These are phyloP conservation scores for Fraxinus angustifolia DNA, from an alignment of 305 asterid genomes.

Conservation along the genomic window DNA sequence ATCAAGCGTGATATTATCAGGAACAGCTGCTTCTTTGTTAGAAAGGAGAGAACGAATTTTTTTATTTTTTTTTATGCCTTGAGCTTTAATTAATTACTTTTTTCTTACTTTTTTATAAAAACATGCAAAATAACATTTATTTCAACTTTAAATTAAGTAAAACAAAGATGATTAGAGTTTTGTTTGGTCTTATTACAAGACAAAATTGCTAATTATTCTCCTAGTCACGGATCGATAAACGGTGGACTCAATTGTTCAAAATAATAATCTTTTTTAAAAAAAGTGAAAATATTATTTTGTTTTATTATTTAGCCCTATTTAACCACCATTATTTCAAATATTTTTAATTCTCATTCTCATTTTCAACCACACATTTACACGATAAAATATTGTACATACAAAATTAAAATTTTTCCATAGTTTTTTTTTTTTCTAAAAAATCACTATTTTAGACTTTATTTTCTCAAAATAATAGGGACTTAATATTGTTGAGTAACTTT, in stretches of 20 bases:
- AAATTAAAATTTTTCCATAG: no score
- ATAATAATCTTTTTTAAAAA: no score
- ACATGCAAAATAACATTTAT: background rate
- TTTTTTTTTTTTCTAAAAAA: no score
- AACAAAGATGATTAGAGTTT: background rate
- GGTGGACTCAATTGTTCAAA: background rate
- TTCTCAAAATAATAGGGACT: background rate
- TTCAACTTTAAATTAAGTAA: background rate
- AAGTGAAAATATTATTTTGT: background rate
- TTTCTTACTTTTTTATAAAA: background rate
- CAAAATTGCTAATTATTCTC: constrained; percentile 38
- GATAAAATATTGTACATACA: no score
- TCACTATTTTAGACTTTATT: no score
- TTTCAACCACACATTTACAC: no score
- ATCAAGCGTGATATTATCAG: background rate
- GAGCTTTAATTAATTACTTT: no score
- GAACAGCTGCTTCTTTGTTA: background rate
- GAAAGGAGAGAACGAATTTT: background rate
- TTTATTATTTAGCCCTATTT: no score
- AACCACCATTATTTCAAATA: no score
- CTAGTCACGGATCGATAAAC: constrained; percentile 22
- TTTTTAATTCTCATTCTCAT: no score
- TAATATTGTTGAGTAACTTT: background rate
- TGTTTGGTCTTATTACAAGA: constrained; percentile 18
- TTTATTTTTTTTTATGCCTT: background rate